phyloP scores from a whole-genome alignment of 164 flowering plant species.

The Tetrastigma voinierianum region DNA sequence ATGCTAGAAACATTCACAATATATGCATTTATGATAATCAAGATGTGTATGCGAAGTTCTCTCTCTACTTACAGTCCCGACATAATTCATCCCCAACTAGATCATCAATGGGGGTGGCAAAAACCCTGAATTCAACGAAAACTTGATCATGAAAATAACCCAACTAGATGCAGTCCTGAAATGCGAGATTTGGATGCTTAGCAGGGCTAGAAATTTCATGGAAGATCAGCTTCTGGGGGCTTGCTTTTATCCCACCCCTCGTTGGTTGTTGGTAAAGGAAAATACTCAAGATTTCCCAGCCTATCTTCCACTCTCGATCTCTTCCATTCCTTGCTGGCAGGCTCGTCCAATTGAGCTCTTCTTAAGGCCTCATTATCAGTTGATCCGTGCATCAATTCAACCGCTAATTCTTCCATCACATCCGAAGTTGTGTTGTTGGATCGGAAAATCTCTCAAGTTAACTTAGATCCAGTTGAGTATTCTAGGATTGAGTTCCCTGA shows the following conservation, averaged over 20 bases:
- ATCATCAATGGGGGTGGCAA: slow-evolving; percentile 75
- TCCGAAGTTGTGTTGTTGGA: slow-evolving; percentile 70
- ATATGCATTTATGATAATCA: slow-evolving; percentile 93
- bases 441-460: slow-evolving; percentile 35
- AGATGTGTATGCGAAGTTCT: slow-evolving; percentile 95
- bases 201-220: slow-evolving; percentile 65
- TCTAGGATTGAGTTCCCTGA: slow-evolving; percentile 85
- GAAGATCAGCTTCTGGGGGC: slow-evolving; percentile 96
- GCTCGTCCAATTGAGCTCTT: slow-evolving; percentile 56
- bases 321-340: slow-evolving; percentile 94
- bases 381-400: slow-evolving; percentile 11
- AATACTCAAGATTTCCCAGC: slow-evolving; percentile 56
- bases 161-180: slow-evolving; percentile 66
- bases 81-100: slow-evolving; percentile 57
- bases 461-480: slow-evolving; percentile 53
- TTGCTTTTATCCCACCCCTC: slow-evolving; percentile 77
- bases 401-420: slow-evolving; percentile 46
- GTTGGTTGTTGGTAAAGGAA: slow-evolving; percentile 54
- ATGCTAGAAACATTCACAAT: slow-evolving; percentile 91
- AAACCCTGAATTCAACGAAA: slow-evolving; percentile 83
- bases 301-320: slow-evolving; percentile 88
- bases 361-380: slow-evolving; percentile 32
- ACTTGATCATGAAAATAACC: slow-evolving; percentile 43
- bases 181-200: slow-evolving; percentile 97
- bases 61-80: slow-evolving; percentile 82